Evolutionary conservation across 2,329 filamentous ascomycete species (phyloP), one percentile per base, ranked within the genome.

Genomic region (Phialemoniopsis sp.): DNA sequence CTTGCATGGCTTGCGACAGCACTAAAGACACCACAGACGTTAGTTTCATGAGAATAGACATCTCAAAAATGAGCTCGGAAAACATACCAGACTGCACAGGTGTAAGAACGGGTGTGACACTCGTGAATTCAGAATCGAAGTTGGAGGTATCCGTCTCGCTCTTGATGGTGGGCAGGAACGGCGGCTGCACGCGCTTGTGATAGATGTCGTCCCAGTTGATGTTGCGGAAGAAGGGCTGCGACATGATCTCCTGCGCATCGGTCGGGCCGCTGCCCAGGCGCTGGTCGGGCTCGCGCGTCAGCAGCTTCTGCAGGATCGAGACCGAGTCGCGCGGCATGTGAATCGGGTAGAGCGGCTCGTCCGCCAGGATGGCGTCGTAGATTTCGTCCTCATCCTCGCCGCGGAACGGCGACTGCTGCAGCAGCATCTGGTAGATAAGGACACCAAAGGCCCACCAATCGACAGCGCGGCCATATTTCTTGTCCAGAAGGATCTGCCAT

Each of bases 371-470:
- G 29, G 93, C 91, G 55, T 98, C 93, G 70, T 98, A 98, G 47
- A 98, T 98, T 66, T 98, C 93, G 59, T 98, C 93, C 59, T 98
- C 94, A 53, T 98, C 93, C 63, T 98, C 94, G 56, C 93, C 93
- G 54, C 93, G 85, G 85, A 98, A 98, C 0, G 93, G 93, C 21
- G 91, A 97, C 62, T 98, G 94, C 59, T 98, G 94, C 36, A 98
- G 80, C 41, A 98, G 85, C 94, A 98, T 98, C 64, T 98, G 93
- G 70, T 98, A 98, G 55, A 98, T 98, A 53, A 98, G 70, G 26
- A 98, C 93, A 61, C 93, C 93, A 64, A 98, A 98, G 7, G 94
- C 94, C 93, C 93, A 98, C 93, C 93, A 98, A 63, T 98, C 93
- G 32, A 98, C 93, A 13, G 93, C 89, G 42, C 93, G 85, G 34